Percentiles rank a stretch among this genome's conserved stretches.
phyloP scores from a whole-genome alignment of 2,329 filamentous ascomycete species.

The Trichophyton mentagrophytes region DNA sequence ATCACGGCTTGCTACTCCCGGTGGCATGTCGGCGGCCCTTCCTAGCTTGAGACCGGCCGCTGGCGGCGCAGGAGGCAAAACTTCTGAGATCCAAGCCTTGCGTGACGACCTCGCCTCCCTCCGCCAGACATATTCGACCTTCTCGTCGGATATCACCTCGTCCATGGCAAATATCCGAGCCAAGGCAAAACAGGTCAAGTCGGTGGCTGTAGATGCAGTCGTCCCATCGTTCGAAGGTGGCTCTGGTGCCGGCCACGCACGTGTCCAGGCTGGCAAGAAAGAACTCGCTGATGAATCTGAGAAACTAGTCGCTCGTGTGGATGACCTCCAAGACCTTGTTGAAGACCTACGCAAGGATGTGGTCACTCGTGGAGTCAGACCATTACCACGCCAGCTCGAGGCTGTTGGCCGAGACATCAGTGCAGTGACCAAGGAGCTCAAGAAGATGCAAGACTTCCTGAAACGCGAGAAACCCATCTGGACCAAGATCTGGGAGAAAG shows the following conservation, averaged over 20 bases:
- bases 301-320: conserved; percentile 77
- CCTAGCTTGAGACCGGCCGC: background rate
- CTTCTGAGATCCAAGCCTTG: conserved; percentile 67
- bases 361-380: conserved; percentile 80
- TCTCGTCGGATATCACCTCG: conserved; percentile 73
- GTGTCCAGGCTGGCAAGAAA: conserved; percentile 80
- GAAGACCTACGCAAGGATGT: conserved; percentile 97
- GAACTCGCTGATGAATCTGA: conserved; percentile 77
- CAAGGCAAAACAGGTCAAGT: conserved; percentile 73
- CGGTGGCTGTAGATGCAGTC: conserved; percentile 55
- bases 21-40: conserved; percentile 8
- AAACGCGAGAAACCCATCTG: conserved; percentile 80
- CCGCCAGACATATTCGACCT: conserved; percentile 83
- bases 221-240: conserved; percentile 62
- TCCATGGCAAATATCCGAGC: conserved; percentile 73
- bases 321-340: conserved; percentile 92
- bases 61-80: conserved; percentile 43
- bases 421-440: conserved; percentile 68
- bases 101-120: conserved; percentile 81
- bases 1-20: conserved; percentile 45
- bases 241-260: conserved; percentile 71
- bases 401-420: conserved; percentile 78
- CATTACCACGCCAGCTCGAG: conserved; percentile 80
- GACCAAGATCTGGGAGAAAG: conserved; percentile 99
- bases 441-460: conserved; percentile 88